A percentile compares a stretch with the other conserved stretches of the same genome.
Conservation (phyloP, 371 early-diverging fungal genomes). For the Apophysomyces variabilis region DNA sequence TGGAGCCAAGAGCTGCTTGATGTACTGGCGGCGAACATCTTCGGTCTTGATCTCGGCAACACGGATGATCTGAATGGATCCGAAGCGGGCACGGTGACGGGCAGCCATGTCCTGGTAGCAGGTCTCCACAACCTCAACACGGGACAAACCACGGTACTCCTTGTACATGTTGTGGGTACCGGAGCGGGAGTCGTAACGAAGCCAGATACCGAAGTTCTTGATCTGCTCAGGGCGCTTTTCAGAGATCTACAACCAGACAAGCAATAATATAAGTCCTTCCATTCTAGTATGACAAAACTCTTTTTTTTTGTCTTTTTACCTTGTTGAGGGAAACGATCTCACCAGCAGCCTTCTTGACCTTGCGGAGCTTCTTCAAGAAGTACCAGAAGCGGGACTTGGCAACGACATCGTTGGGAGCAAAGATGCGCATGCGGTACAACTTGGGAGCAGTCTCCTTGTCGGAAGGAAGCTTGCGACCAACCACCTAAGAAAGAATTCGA, state of each 20-base stretch:
- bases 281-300: neutral
- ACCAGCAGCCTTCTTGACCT: constrained; percentile 98
- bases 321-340: constrained; percentile 98
- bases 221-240: constrained; percentile 94
- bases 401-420: constrained; percentile 98
- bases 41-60: constrained; percentile 90
- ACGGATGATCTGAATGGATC: constrained; percentile 97
- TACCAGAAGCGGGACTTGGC: constrained; percentile 99
- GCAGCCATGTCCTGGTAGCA: constrained; percentile 99
- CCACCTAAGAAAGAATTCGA: constrained; percentile 62
- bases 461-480: constrained; percentile 95
- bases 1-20: constrained; percentile 90
- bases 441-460: constrained; percentile 94
- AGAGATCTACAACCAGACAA: constrained; percentile 70
- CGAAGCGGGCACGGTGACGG: constrained; percentile 98
- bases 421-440: constrained; percentile 98
- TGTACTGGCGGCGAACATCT: constrained; percentile 97
- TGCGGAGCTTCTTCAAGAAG: constrained; percentile 98
- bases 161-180: constrained; percentile 99
- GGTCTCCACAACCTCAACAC: constrained; percentile 92
- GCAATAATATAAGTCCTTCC: neutral
- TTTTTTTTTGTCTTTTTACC: constrained; percentile 44
- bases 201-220: constrained; percentile 99
- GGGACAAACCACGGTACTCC: constrained; percentile 99
- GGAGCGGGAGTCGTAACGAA: constrained; percentile 99